Percentiles rank a stretch among this genome's conserved stretches.
Evolutionary conservation across 176 grass and related monocot genomes (phyloP).

Genomic region (Bonia amplexicaulis): DNA sequence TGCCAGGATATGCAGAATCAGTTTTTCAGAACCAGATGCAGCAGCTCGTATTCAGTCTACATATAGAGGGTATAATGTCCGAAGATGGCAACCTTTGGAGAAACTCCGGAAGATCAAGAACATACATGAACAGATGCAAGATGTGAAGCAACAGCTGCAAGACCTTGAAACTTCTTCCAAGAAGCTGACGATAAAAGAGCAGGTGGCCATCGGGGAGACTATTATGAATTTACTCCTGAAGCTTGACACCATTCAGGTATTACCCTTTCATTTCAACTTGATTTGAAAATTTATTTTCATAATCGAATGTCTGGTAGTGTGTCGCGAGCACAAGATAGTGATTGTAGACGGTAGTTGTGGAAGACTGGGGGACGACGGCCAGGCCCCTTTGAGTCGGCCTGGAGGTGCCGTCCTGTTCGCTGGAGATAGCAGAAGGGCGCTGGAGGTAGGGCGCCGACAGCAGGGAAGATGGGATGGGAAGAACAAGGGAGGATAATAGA

Average conservation of each 20-base stretch:
- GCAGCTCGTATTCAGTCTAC: slow-evolving; percentile 59
- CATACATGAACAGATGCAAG: slow-evolving; percentile 41
- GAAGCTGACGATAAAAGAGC: slow-evolving; percentile 38
- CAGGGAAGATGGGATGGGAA: no score
- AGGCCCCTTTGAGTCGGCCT: no score
- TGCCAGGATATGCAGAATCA: background rate
- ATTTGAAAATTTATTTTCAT: background rate
- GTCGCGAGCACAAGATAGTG: no score
- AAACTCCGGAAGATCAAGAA: slow-evolving; percentile 64
- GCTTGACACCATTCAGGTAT: slow-evolving; percentile 89
- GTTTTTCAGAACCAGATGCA: slow-evolving; percentile 44
- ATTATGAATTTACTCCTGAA: slow-evolving; percentile 91
- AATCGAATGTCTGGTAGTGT: background rate
- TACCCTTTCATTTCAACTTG: background rate
- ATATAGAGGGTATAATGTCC: slow-evolving; percentile 64
- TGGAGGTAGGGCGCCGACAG: no score
- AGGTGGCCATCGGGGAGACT: slow-evolving; percentile 43
- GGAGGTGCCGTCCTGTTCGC: no score
- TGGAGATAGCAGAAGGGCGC: no score
- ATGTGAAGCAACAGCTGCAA: slow-evolving; percentile 44
- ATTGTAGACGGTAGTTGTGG: no score
- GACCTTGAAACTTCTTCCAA: slow-evolving; percentile 41
- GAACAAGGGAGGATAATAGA: no score
- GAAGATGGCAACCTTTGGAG: slow-evolving; percentile 65
- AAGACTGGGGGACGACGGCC: no score